These are phyloP conservation scores for Murraya koenigii DNA, from an alignment of 345 rosid species.

Conservation along the genomic window DNA sequence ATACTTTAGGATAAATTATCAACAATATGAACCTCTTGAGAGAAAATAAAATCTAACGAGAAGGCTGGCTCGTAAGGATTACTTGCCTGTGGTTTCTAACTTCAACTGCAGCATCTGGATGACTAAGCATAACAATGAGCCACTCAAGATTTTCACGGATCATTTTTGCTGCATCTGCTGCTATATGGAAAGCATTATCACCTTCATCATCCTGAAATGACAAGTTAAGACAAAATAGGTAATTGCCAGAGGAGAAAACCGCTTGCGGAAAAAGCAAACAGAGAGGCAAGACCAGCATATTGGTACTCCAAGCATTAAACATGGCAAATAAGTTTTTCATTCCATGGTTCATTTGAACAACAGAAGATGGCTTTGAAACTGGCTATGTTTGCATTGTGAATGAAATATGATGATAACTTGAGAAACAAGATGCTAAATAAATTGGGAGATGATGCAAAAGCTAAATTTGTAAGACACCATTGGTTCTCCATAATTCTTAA, in stretches of 20 bases:
- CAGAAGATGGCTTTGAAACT: neutral
- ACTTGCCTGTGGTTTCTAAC: conserved; percentile 91
- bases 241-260: conserved; percentile 18
- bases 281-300: neutral
- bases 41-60: conserved; percentile 1
- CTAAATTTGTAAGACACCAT: neutral
- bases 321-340: neutral
- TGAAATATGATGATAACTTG: neutral
- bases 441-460: neutral
- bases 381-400: neutral
- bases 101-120: conserved; percentile 77
- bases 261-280: conserved; percentile 9
- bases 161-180: conserved; percentile 96
- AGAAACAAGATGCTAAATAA: neutral
- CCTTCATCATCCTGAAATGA: conserved; percentile 89
- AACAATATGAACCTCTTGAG: conserved; percentile 7
- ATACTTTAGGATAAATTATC: neutral
- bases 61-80: neutral
- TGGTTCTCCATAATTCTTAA: neutral
- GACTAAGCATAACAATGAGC: conserved; percentile 82
- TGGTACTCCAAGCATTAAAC: neutral
- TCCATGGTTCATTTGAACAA: neutral
- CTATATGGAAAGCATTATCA: conserved; percentile 94
- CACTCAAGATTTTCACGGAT: conserved; percentile 97
- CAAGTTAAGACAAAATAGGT: conserved; percentile 21